Base-by-base conservation (phyloP, 108 stramenopile species). In the Discostella stelligeroides region DNA sequence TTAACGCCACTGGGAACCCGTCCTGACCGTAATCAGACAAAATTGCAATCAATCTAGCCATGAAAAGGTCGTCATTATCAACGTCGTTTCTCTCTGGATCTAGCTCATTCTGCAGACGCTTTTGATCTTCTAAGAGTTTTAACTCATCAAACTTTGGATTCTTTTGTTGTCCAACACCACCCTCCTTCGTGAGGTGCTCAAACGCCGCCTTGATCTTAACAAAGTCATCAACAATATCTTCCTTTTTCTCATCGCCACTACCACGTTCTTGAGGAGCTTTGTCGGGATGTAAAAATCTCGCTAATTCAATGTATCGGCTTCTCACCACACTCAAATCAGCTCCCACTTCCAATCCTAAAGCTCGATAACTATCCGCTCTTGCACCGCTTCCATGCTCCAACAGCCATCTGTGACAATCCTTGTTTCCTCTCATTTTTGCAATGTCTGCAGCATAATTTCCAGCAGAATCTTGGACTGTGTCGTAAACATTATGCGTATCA, bases 401-500 rank as follows among this genome's bases (percentile, higher is more conserved):
- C 9, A 94, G 55, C 66, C 83, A 94, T 24, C 48, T 10, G 39
- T 85, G 85, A 24, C 85, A 80, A 17, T 56, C 41, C 29, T 43
- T 38, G 61, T 88, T 86, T 8, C 84, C 66, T 23, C 81, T 89
- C 92, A 94, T 94, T 55, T 84, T 86, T 28, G 92, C 92, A 54
- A 94, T 66, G 75, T 88, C 89, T 1, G 92, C 92, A 27, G 76
- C 78, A 66, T 84, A 94, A 55, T 94, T 91, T 5, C 92, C 92
- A 11, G 92, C 88, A 49, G 60, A 63, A 66, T 94, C 92, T 34
- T 69, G 82, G 1, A 70, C 39, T 28, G 85, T 84, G 47, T 94
- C 92, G 49, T 71, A 86, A 18, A 94, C 62, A 47, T 62, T 85
- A 66, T 87, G 85, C 30, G 83, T 79, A 27, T 87, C 63, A 18